Base-by-base conservation (phyloP, 352 stramenopile species). In the Achlya hypogyna region DNA sequence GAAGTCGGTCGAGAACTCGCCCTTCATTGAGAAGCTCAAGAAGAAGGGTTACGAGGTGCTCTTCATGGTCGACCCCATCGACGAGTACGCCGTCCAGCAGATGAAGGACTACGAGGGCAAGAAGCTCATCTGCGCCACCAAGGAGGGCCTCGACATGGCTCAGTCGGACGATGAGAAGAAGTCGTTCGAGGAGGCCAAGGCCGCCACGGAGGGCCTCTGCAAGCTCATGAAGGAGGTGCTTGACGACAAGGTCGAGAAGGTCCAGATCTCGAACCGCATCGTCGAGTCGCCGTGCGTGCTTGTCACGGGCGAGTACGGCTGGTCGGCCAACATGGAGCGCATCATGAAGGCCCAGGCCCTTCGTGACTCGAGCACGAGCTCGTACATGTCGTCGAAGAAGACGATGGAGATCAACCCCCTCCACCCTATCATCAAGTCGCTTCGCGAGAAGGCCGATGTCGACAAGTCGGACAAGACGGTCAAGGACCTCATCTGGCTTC, bases 311-410 rank as follows among this genome's bases (percentile, higher is more conserved):
- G 97, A 99, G 80, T 99, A 99, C 80, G 97, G 97, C 74, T 99
- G 97, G 97, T 98, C 93, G 66, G 97, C 97, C 64, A 99, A 99
- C 87, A 99, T 99, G 97, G 97, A 99, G 83, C 96, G 97, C 77
- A 99, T 99, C 82, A 99, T 99, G 97, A 99, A 99, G 84, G 97
- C 97, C 9, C 97, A 99, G 85, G 97, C 97, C 32, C 92, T 99
- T 68, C 93, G 97, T 71, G 97, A 99, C 83, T 92, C 89, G 69
- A 96, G 87, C 75, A 98, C 96, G 51, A 97, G 88, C 67, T 83
- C 92, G 40, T 99, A 99, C 94, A 99, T 99, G 97, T 89, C 84
- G 38, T 98, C 96, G 54, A 99, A 99, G 94, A 99, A 99, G 92
- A 99, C 96, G 52, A 98, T 99, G 93, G 97, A 99, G 83, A 97